Evolutionary conservation across 2,329 filamentous ascomycete species (phyloP).

Genomic region (Alternaria solani): DNA sequence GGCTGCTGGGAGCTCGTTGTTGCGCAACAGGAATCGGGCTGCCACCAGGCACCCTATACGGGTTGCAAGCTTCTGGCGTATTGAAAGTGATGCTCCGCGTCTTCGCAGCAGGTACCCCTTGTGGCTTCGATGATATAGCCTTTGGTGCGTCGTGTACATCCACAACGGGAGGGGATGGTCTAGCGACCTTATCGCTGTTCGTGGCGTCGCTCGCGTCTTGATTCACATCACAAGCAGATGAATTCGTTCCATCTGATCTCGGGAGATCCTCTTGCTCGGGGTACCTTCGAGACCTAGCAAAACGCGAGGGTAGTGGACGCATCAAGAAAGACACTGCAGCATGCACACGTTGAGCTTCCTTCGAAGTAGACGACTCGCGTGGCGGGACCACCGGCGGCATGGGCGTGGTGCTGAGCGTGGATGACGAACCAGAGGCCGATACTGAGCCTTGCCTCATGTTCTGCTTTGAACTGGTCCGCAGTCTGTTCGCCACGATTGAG

Average conservation of each 20-base stretch:
- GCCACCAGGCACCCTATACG: constrained; percentile 7
- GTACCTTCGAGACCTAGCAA: constrained; percentile 24
- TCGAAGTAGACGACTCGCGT: constrained; percentile 44
- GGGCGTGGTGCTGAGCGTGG: constrained; percentile 26
- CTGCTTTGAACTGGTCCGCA: constrained; percentile 31
- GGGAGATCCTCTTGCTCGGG: constrained; percentile 15
- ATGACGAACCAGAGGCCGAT: constrained; percentile 35
- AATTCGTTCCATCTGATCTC: constrained; percentile 6
- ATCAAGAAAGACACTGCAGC: constrained; percentile 40
- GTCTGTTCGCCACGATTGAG: constrained; percentile 21
- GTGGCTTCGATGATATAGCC: constrained; percentile 20
- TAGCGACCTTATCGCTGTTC: neutral
- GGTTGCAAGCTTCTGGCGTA: constrained; percentile 13
- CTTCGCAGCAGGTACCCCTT: constrained; percentile 12
- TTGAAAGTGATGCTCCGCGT: constrained; percentile 7
- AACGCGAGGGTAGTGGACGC: constrained; percentile 26
- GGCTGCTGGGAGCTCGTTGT: constrained; percentile 24
- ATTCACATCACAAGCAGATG: constrained; percentile 5
- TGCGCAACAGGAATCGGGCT: constrained; percentile 12
- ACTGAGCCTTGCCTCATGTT: constrained; percentile 31
- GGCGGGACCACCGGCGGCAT: constrained; percentile 37
- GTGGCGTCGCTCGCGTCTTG: constrained; percentile 5
- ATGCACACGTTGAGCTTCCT: constrained; percentile 41
- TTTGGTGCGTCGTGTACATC: constrained; percentile 22
- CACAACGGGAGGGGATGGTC: constrained; percentile 6